phyloP scores from a whole-genome alignment of 164 flowering plant genomes.

The Berberis thunbergii region DNA sequence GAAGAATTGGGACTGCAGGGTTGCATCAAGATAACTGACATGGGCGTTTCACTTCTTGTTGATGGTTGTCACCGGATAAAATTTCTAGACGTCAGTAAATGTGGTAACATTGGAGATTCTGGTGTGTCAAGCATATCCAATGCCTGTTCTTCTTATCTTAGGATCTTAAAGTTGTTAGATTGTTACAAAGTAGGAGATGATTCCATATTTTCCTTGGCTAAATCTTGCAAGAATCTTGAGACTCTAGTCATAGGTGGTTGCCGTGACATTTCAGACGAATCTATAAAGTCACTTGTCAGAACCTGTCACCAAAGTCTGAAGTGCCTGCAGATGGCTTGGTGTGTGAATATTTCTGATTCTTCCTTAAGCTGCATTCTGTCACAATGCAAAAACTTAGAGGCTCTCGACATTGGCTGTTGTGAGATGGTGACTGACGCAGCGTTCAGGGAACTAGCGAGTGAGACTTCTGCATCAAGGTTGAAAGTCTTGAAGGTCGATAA shows the following conservation, averaged over 20 bases:
- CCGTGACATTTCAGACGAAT: slow-evolving; percentile 48
- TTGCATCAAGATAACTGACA: slow-evolving; percentile 62
- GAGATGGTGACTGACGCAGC: slow-evolving; percentile 78
- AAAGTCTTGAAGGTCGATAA: slow-evolving; percentile 62
- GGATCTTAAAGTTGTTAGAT: slow-evolving; percentile 61
- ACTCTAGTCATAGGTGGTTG: slow-evolving; percentile 83
- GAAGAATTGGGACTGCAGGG: slow-evolving; percentile 65
- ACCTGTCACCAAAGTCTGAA: slow-evolving; percentile 49
- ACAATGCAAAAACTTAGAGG: slow-evolving; percentile 60
- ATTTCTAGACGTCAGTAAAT: slow-evolving; percentile 59
- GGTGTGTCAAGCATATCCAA: slow-evolving; percentile 53
- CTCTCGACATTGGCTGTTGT: slow-evolving; percentile 76
- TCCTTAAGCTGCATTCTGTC: slow-evolving; percentile 49
- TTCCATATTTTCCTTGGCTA: slow-evolving; percentile 53
- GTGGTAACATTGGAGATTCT: slow-evolving; percentile 63
- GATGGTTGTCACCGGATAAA: slow-evolving; percentile 52
- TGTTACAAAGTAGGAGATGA: slow-evolving; percentile 70
- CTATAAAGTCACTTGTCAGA: slow-evolving; percentile 46
- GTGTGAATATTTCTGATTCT: slow-evolving; percentile 63
- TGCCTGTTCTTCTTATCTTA: slow-evolving; percentile 57
- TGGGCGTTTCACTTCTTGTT: slow-evolving; percentile 61
- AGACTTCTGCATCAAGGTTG: slow-evolving; percentile 30
- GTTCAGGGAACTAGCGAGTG: slow-evolving; percentile 37
- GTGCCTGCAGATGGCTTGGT: slow-evolving; percentile 83
- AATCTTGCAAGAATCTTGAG: slow-evolving; percentile 64